Percentiles rank a stretch among this genome's conserved stretches.
Conservation (phyloP, 2,329 filamentous ascomycete genomes). For the Diaporthe ampelina region DNA sequence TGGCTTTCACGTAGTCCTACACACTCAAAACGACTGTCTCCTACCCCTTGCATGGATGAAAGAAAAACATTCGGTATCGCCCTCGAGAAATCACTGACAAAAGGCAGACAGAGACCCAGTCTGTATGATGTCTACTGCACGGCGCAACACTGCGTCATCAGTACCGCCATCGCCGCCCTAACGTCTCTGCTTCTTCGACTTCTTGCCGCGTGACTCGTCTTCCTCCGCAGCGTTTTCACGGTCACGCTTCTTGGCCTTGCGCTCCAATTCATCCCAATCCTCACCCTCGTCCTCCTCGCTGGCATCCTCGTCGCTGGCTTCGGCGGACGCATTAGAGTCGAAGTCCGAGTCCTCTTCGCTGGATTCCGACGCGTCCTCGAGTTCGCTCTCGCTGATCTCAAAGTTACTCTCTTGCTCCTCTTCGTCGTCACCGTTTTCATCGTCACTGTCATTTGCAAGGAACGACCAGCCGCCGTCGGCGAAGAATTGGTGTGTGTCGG, state of each 20-base stretch:
- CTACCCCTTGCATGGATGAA: not conserved
- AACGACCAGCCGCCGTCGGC: slow-evolving; percentile 96
- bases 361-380: slow-evolving; percentile 84
- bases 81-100: not conserved
- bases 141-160: not conserved
- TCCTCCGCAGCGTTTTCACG: slow-evolving; percentile 77
- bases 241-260: slow-evolving; percentile 90
- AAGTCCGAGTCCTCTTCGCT: slow-evolving; percentile 92
- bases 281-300: slow-evolving; percentile 85
- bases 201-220: slow-evolving; percentile 81
- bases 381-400: slow-evolving; percentile 88
- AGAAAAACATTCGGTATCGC: not conserved
- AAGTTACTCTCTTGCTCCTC: slow-evolving; percentile 94
- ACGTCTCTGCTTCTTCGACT: slow-evolving; percentile 65
- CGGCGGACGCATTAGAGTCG: slow-evolving; percentile 87
- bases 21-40: slow-evolving; percentile 15
- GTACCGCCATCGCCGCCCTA: not conserved
- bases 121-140: not conserved
- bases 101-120: not conserved
- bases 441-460: slow-evolving; percentile 88
- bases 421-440: slow-evolving; percentile 81
- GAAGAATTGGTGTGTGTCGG: slow-evolving; percentile 96
- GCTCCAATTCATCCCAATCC: slow-evolving; percentile 95
- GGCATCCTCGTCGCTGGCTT: slow-evolving; percentile 84
- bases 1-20: slow-evolving; percentile 25